Evolutionary conservation across 2,329 filamentous ascomycete genomes (phyloP).

Genomic region (Calonectria crousiana): DNA sequence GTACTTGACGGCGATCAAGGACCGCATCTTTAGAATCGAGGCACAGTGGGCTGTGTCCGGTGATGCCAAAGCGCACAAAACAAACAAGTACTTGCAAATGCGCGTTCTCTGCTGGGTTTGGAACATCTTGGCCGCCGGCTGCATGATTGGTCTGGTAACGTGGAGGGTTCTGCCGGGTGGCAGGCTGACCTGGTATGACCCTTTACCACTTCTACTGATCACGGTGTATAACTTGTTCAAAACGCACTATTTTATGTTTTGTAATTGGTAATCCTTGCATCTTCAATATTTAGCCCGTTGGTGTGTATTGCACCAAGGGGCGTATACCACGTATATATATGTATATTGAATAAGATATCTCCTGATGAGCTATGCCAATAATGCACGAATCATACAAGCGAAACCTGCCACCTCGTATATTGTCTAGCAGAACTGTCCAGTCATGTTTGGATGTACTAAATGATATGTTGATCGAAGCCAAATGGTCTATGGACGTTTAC

Average conservation of each 20-base stretch:
- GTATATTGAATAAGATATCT: not conserved
- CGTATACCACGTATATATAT: not conserved
- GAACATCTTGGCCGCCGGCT: not conserved
- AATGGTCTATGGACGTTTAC: not conserved
- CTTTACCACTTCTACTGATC: not conserved
- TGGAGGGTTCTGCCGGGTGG: not conserved
- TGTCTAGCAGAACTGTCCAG: not conserved
- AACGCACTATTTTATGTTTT: constrained; percentile 5
- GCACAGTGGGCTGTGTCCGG: not conserved
- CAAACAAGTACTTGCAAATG: not conserved
- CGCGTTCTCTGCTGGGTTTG: constrained; percentile 1
- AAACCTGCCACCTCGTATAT: not conserved
- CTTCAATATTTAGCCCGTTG: too few species aligned
- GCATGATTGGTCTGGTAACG: not conserved
- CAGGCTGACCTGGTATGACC: not conserved
- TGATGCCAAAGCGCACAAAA: not conserved
- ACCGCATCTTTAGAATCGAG: not conserved
- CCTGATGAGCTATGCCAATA: too few species aligned
- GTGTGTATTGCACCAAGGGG: not conserved
- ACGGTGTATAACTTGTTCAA: not conserved
- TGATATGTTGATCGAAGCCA: not conserved
- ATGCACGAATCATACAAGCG: too few species aligned
- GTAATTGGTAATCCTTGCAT: not conserved
- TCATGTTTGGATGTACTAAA: not conserved
- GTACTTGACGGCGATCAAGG: not conserved